Evolutionary conservation across 2,329 filamentous ascomycete species (phyloP), one percentile per base, ranked within the genome.

Genomic region (Penicillium italicum): DNA sequence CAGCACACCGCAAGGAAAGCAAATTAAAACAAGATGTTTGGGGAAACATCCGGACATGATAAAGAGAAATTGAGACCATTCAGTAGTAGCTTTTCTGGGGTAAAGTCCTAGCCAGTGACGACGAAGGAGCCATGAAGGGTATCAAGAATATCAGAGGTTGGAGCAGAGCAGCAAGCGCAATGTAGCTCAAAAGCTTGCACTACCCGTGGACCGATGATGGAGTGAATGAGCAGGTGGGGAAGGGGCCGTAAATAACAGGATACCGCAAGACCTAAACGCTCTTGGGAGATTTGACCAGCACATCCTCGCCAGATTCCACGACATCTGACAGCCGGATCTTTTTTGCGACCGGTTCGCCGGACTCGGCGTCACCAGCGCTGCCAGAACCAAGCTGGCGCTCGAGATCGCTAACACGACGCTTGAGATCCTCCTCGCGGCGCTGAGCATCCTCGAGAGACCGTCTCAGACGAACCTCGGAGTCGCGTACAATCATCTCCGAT

Each of bases 401-500:
- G 41, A 91, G 77, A 63, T 95, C 90, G 55, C 90, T 88, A n/a
- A 96, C 78, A 48, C 89, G 85, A 48, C 88, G 83, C 76, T 95
- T 95, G 36, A 96, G 80, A 55, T 87, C 88, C 56, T 91, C 89
- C 72, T 95, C 91, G 34, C 90, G 82, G 49, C 85, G 82, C 65
- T 91, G 87, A 44, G 87, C 85, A 49, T 93, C 89, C 31, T 95
- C 89, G 1, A 92, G 79, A 61, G 88, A 86, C 33, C 80, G 77
- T 56, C 81, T 81, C 44, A 89, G 71, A 56, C 77, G 79, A 42
- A 75, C 74, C 64, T 83, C 80, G 31, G 80, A 81, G 62, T 83
- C 81, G 48, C 79, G 76, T 53, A 77, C 76, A 64, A 79, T 75
- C 71, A 80, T 76, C 75, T 85, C 76, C 62, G 83, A 80, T 68